Base-by-base conservation (phyloP, 192 early-diverging fungal species). In the Kickxella alabastrina region DNA sequence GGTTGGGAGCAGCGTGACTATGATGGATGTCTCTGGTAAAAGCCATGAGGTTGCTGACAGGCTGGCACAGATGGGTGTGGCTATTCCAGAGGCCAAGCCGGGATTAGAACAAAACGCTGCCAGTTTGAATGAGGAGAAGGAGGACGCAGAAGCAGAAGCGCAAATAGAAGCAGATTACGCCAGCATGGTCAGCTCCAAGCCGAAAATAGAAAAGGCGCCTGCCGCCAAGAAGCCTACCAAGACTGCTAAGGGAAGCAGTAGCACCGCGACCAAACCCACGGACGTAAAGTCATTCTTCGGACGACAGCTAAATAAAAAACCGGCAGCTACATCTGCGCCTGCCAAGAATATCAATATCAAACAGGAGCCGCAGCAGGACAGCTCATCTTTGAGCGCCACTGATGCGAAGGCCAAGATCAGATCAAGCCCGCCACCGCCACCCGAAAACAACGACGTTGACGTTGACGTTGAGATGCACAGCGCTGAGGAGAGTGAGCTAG, bases 221-320 rank as follows among this genome's bases (percentile, higher is more conserved):
- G 29, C 15, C 24, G 7, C 31, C 21, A 44, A 35, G 14, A 10
- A 27, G n/a, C 18, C 15, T 14, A 18, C 23, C 41, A 43, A 46
- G 24, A 12, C 8, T 18, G 6, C n/a, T 6, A 13, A 23, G 6
- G 43, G 24, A 23, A n/a, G n/a, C n/a, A n/a, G n/a, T n/a, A n/a
- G n/a, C n/a, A n/a, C n/a, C n/a, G n/a, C n/a, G n/a, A n/a, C n/a
- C n/a, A 43, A 43, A 27, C 25, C 51, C n/a, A 63, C 41, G 29
- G 42, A 31, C 38, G n/a, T 26, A 26, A 74, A 53, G 41, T 67
- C 59, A 27, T 74, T 67, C 48, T 74, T 74, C 61, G 71, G 71
- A 4, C 59, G 55, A 25, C 32, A 36, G 9, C 32, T 37, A 2
- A 28, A n/a, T 2, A 23, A 37, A 28, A 65, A 61, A 28, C 26